Evolutionary conservation across 495 filamentous ascomycete species (phyloP).

Genomic region (Xylaria palmicola): DNA sequence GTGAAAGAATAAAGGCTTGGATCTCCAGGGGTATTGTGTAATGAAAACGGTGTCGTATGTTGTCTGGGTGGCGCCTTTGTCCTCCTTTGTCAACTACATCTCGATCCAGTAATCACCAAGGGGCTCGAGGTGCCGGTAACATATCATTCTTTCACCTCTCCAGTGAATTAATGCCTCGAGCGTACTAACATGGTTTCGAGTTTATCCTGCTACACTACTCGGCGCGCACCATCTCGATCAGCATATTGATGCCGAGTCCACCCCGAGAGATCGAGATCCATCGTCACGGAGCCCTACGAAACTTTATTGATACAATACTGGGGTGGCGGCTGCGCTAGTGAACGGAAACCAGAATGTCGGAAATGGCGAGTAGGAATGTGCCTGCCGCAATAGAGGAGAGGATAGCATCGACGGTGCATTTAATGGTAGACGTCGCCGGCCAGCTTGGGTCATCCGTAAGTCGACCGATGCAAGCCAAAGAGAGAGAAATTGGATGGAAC

Average conservation of each 20-base stretch:
- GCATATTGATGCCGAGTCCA: too few species aligned
- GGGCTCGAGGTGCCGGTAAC: too few species aligned
- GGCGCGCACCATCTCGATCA: not conserved
- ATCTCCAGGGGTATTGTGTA: not conserved
- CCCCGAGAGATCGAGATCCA: not conserved
- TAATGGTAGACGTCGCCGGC: not conserved
- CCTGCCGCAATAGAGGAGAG: not conserved
- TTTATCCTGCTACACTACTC: not conserved
- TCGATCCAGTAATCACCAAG: not conserved
- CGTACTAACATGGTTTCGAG: not conserved
- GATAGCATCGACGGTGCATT: not conserved
- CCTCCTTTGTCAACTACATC: not conserved
- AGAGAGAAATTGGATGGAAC: not conserved
- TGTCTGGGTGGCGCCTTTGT: not conserved
- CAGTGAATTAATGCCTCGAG: not conserved
- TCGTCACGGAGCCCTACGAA: too few species aligned
- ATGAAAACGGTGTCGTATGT: not conserved
- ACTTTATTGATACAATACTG: too few species aligned
- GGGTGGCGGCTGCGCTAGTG: not conserved
- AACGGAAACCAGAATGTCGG: not conserved
- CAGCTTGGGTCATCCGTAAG: conserved; percentile 1
- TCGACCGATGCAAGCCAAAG: not conserved
- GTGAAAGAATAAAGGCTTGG: too few species aligned
- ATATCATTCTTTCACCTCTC: too few species aligned
- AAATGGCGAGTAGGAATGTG: not conserved